These are phyloP conservation scores for Microsporum audouinii DNA, from an alignment of 2,329 filamentous ascomycete species.

Conservation along the genomic window DNA sequence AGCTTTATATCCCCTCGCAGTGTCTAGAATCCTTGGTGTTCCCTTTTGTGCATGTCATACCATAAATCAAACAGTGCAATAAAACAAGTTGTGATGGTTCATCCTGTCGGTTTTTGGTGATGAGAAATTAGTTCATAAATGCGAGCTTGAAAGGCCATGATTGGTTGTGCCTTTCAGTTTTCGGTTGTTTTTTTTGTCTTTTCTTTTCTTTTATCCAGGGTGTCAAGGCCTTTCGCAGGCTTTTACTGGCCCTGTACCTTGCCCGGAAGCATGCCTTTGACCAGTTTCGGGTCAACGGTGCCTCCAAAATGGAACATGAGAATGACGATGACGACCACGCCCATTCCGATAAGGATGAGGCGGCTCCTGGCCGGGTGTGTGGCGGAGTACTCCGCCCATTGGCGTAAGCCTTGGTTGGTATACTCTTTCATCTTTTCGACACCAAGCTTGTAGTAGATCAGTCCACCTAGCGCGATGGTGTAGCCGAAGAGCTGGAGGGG, in stretches of 20 bases:
- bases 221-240: background rate
- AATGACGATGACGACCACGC: slow-evolving; percentile 8
- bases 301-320: slow-evolving; percentile 11
- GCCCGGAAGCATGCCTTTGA: slow-evolving; percentile 11
- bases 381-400: slow-evolving; percentile 78
- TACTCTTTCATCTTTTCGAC: slow-evolving; percentile 74
- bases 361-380: slow-evolving; percentile 67
- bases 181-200: background rate
- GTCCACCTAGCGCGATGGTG: slow-evolving; percentile 54
- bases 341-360: slow-evolving; percentile 45
- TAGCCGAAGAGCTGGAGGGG: slow-evolving; percentile 67
- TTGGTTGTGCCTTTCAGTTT: background rate
- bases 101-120: background rate
- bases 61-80: background rate
- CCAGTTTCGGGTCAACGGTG: slow-evolving; percentile 8
- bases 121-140: background rate
- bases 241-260: background rate
- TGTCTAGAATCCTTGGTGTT: background rate
- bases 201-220: background rate
- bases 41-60: slow-evolving; percentile 1
- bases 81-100: background rate
- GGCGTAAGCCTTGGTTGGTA: slow-evolving; percentile 56
- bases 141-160: background rate
- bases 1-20: background rate
- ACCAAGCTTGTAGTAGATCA: slow-evolving; percentile 59